A percentile compares a stretch with the other conserved stretches of the same genome.
These are phyloP conservation scores for Kickxella alabastrina DNA, from an alignment of 192 early-diverging fungal genomes.

Conservation along the genomic window DNA sequence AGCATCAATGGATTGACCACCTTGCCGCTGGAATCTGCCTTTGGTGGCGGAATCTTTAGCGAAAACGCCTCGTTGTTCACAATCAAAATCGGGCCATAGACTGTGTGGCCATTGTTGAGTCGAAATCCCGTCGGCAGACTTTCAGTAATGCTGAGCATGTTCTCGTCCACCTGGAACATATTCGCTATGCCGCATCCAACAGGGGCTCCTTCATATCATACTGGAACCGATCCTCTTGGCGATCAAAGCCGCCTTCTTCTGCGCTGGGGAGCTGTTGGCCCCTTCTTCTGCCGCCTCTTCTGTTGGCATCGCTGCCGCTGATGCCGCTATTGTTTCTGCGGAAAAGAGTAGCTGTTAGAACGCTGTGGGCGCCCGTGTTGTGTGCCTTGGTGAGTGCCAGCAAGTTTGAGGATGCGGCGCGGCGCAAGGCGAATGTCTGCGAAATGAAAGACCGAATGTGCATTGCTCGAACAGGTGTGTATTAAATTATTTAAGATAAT, in stretches of 20 bases:
- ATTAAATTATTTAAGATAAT: no score
- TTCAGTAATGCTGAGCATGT: constrained; percentile 22
- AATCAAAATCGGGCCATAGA: constrained; percentile 36
- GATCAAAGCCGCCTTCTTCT: not conserved
- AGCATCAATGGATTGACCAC: constrained; percentile 23
- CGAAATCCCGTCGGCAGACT: constrained; percentile 39
- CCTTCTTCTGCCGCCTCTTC: not conserved
- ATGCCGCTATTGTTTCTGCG: not conserved
- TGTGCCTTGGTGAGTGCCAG: no score
- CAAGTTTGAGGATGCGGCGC: no score
- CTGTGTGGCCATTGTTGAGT: constrained; percentile 23
- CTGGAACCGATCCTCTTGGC: constrained; percentile 13
- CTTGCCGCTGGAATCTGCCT: constrained; percentile 7
- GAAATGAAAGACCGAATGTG: no score
- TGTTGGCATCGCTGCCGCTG: not conserved
- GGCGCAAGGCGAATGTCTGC: no score
- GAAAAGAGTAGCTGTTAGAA: not conserved
- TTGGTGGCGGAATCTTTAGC: constrained; percentile 43
- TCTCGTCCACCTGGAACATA: constrained; percentile 32
- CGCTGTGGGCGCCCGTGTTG: no score
- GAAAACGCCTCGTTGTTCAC: constrained; percentile 49
- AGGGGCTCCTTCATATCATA: constrained; percentile 52
- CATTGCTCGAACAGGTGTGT: no score
- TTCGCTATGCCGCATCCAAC: constrained; percentile 48
- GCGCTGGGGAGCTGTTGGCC: not conserved